Evolutionary conservation across 2,329 filamentous ascomycete species (phyloP).

Genomic region (Penicillium sp.): DNA sequence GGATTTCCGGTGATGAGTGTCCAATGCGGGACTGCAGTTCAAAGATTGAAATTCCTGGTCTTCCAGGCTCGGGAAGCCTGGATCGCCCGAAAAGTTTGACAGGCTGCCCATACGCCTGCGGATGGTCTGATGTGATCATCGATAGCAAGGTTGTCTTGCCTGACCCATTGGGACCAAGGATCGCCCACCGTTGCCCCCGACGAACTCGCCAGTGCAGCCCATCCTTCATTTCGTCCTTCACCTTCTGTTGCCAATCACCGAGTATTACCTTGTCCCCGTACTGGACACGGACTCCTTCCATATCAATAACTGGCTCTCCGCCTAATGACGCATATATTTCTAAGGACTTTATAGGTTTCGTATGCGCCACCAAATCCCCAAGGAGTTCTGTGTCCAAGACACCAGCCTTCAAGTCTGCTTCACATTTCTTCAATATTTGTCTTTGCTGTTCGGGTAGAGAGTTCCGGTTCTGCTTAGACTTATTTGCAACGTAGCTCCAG

Average conservation of each 20-base stretch:
- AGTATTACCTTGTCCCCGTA: constrained; percentile 77
- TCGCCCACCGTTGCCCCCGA: constrained; percentile 81
- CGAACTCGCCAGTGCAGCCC: constrained; percentile 82
- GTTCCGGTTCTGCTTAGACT: background rate
- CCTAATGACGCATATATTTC: constrained; percentile 18
- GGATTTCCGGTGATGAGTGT: constrained; percentile 90
- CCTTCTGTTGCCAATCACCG: constrained; percentile 70
- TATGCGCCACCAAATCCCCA: constrained; percentile 17
- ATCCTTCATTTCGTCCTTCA: constrained; percentile 48
- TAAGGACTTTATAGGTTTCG: background rate
- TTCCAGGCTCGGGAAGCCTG: constrained; percentile 69
- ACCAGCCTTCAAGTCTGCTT: constrained; percentile 17
- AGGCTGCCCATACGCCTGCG: constrained; percentile 86
- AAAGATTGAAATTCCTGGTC: constrained; percentile 80
- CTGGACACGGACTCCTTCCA: constrained; percentile 76
- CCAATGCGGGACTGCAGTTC: constrained; percentile 88
- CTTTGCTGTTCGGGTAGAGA: constrained; percentile 5
- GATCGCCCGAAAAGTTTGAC: constrained; percentile 81
- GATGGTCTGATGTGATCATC: constrained; percentile 91
- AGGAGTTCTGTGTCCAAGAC: constrained; percentile 25
- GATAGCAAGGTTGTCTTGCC: constrained; percentile 95
- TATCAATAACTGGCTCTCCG: constrained; percentile 76
- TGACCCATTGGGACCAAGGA: constrained; percentile 90
- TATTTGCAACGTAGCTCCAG: constrained; percentile 25
- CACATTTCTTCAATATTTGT: constrained; percentile 9